phyloP scores from a whole-genome alignment of 1,139 yeast genomes.

The Diutina rugosa region DNA sequence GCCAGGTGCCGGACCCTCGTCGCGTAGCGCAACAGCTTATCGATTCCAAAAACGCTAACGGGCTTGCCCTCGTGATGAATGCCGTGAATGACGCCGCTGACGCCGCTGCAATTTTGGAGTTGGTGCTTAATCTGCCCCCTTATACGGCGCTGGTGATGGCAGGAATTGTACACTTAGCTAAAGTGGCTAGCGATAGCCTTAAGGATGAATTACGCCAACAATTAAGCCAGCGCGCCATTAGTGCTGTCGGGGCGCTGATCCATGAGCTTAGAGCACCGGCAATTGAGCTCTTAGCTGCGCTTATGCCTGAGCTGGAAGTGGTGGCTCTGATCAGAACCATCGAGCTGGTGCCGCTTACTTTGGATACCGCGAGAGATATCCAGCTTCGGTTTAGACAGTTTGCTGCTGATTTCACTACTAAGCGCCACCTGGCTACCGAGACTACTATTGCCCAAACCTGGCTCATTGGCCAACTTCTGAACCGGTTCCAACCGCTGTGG shows the following conservation, averaged over 20 bases:
- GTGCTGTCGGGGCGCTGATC: background rate
- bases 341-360: background rate
- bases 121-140: background rate
- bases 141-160: background rate
- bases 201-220: background rate
- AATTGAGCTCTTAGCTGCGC: background rate
- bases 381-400: background rate
- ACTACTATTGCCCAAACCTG: background rate
- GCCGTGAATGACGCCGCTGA: background rate
- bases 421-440: background rate
- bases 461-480: slow-evolving; percentile 30
- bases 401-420: background rate
- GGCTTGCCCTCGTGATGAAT: background rate
- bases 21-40: background rate
- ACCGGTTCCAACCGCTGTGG: slow-evolving; percentile 81
- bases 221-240: background rate
- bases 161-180: background rate
- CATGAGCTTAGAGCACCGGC: background rate
- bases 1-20: background rate
- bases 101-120: background rate
- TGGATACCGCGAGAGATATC: background rate
- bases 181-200: background rate
- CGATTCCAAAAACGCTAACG: background rate
- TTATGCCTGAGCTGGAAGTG: background rate
- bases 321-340: background rate